Evolutionary conservation across 495 filamentous ascomycete genomes (phyloP).

Genomic region (Bombardia bombarda): DNA sequence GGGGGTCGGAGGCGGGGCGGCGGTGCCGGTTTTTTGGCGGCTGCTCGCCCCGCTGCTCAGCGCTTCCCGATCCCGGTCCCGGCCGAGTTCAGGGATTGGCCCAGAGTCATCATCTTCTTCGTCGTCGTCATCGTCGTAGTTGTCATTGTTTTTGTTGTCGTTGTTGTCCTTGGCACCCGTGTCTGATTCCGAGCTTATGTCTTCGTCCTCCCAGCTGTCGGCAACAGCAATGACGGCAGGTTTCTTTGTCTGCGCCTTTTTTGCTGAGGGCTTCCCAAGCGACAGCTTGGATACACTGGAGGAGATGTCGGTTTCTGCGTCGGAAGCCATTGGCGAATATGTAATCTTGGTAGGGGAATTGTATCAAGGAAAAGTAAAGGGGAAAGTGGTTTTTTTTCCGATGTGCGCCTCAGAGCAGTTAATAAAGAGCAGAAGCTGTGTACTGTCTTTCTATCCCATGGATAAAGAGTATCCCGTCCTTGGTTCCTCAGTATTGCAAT

Average conservation of each 20-base stretch:
- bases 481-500: no score
- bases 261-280: conserved; percentile 16
- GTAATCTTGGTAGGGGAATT: background rate
- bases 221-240: conserved; percentile 50
- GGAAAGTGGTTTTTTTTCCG: no score
- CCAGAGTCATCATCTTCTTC: no score
- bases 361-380: background rate
- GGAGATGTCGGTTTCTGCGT: conserved; percentile 11
- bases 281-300: conserved; percentile 30
- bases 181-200: conserved; percentile 37
- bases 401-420: no score
- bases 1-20: conserved; percentile 54
- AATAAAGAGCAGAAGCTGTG: no score
- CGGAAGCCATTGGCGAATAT: conserved; percentile 13
- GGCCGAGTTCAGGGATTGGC: no score
- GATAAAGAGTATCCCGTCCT: no score
- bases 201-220: conserved; percentile 85
- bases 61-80: no score
- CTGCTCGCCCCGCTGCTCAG: conserved; percentile 1
- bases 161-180: conserved; percentile 16
- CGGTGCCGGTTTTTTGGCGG: conserved; percentile 13
- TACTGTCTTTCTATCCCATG: no score
- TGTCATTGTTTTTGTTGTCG: conserved; percentile 30
- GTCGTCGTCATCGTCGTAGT: no score
- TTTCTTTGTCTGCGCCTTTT: conserved; percentile 35